A percentile compares a stretch with the other conserved stretches of the same genome.
Conservation (phyloP, 2,329 filamentous ascomycete genomes). For the Stagonosporopsis cucurbitacearum region DNA sequence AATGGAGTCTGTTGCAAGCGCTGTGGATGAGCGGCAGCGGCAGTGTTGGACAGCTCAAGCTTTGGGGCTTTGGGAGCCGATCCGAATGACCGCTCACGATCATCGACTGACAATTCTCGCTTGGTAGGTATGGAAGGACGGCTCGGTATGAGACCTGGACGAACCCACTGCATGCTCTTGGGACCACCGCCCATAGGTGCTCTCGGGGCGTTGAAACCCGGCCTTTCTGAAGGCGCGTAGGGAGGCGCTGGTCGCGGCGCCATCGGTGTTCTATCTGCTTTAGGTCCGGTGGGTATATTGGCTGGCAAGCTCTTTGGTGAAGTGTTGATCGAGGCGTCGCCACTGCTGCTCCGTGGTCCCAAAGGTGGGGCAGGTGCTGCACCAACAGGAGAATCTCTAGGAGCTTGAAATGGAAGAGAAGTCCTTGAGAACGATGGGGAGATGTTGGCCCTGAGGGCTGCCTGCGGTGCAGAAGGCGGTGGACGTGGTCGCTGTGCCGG, state of each 20-base stretch:
- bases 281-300: slow-evolving; percentile 51
- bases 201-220: slow-evolving; percentile 36
- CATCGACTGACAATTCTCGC: slow-evolving; percentile 53
- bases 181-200: slow-evolving; percentile 43
- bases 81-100: slow-evolving; percentile 48
- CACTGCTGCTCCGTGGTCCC: slow-evolving; percentile 34
- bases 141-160: slow-evolving; percentile 47
- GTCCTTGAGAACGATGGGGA: slow-evolving; percentile 44
- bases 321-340: slow-evolving; percentile 36
- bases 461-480: slow-evolving; percentile 45
- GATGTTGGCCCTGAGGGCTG: slow-evolving; percentile 37
- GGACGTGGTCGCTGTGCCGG: slow-evolving; percentile 36
- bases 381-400: slow-evolving; percentile 40
- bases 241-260: slow-evolving; percentile 39
- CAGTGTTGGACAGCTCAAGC: slow-evolving; percentile 31
- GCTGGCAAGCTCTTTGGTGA: slow-evolving; percentile 46
- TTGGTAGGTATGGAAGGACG: slow-evolving; percentile 52
- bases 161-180: slow-evolving; percentile 53
- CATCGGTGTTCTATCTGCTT: slow-evolving; percentile 45
- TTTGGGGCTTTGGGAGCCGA: slow-evolving; percentile 44
- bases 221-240: slow-evolving; percentile 39
- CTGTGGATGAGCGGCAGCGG: slow-evolving; percentile 28
- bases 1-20: slow-evolving; percentile 33
- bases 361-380: slow-evolving; percentile 28
- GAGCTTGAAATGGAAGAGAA: slow-evolving; percentile 31